A percentile compares a stretch with the other conserved stretches of the same genome.
Conservation (phyloP, 1,139 yeast species). For the Wickerhamomyces sp. region DNA sequence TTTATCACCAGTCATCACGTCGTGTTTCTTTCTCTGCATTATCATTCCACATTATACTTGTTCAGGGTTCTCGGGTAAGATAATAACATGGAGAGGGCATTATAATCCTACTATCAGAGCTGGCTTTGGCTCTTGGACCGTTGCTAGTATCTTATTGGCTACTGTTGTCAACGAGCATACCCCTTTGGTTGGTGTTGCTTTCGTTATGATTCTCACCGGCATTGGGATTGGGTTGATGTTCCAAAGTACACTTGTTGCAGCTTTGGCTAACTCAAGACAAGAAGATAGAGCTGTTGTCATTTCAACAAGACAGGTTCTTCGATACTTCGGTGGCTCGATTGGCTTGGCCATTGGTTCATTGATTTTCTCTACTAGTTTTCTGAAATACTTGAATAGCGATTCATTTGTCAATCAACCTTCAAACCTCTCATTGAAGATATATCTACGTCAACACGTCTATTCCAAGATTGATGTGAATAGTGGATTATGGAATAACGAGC, state of each 20-base stretch:
- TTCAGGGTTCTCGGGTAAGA: constrained; percentile 39
- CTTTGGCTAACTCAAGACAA: constrained; percentile 44
- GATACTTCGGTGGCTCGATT: constrained; percentile 51
- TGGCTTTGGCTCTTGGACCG: constrained; percentile 41
- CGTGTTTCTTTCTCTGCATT: constrained; percentile 37
- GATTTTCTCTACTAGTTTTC: not conserved
- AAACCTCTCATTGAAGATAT: not conserved
- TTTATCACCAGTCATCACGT: constrained; percentile 32
- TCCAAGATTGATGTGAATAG: not conserved
- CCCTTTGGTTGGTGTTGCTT: constrained; percentile 30
- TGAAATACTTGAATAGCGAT: not conserved
- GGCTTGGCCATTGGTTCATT: constrained; percentile 34
- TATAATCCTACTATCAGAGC: constrained; percentile 36
- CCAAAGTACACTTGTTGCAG: constrained; percentile 52
- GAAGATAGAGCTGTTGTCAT: constrained; percentile 52
- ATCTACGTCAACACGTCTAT: constrained; percentile 2
- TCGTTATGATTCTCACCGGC: constrained; percentile 39
- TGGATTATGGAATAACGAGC: not conserved
- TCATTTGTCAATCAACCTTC: not conserved
- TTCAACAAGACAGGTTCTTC: constrained; percentile 44
- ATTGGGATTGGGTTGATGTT: constrained; percentile 45
- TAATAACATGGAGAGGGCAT: constrained; percentile 38
- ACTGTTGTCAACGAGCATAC: constrained; percentile 29
- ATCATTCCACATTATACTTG: constrained; percentile 36
- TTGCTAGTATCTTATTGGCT: constrained; percentile 34